These are phyloP conservation scores for Fusarium sp. DNA, from an alignment of 2,329 filamentous ascomycete genomes.

Conservation along the genomic window DNA sequence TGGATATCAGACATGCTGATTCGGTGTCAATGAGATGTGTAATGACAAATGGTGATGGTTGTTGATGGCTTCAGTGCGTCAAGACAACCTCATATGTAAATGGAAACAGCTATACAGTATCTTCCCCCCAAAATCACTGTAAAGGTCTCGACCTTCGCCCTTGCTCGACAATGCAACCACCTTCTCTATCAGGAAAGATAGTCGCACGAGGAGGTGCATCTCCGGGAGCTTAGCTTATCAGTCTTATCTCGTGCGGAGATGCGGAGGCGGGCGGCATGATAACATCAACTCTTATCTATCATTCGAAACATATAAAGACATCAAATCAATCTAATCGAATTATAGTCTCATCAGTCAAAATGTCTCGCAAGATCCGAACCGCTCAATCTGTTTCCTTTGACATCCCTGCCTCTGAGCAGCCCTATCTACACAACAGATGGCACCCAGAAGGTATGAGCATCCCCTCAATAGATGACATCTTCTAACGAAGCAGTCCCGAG, in stretches of 20 bases:
- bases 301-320: not conserved
- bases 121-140: not conserved
- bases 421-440: constrained; percentile 76
- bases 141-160: constrained; percentile 24
- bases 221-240: constrained; percentile 21
- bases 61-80: not conserved
- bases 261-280: constrained; percentile 18
- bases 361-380: constrained; percentile 45
- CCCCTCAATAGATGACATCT: not conserved
- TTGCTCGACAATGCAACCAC: constrained; percentile 28
- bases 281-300: not conserved
- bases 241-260: constrained; percentile 34
- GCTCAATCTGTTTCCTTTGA: constrained; percentile 46
- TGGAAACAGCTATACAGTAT: not conserved
- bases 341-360: not conserved
- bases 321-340: not conserved
- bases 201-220: constrained; percentile 28
- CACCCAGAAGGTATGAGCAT: constrained; percentile 81
- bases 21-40: not conserved
- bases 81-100: constrained; percentile 16
- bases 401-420: constrained; percentile 45
- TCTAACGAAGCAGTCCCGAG: constrained; percentile 72
- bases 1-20: constrained; percentile 31
- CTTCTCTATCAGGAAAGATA: constrained; percentile 30
- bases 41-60: no score